phyloP scores from a whole-genome alignment of 805 yeast species.

The Metschnikowia proteae region DNA sequence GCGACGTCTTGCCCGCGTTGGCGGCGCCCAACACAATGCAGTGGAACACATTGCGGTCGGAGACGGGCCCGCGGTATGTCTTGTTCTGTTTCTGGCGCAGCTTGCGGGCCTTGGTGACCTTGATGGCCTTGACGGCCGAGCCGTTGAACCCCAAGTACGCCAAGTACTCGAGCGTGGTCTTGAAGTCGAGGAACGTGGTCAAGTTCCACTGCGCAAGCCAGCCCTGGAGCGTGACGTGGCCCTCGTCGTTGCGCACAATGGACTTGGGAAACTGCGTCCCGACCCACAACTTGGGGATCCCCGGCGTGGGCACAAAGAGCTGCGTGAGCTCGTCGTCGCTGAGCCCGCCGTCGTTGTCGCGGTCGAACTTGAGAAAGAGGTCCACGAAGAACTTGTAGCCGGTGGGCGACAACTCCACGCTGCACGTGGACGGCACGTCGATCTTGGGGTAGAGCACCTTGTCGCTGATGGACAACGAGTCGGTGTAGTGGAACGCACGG shows the following conservation, averaged over 20 bases:
- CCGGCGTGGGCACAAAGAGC: slow-evolving; percentile 87
- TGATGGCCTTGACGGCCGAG: slow-evolving; percentile 44
- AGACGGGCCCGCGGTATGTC: slow-evolving; percentile 60
- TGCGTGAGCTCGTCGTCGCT: slow-evolving; percentile 65
- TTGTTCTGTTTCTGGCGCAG: slow-evolving; percentile 62
- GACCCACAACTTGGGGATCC: slow-evolving; percentile 83
- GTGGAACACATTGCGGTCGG: slow-evolving; percentile 87
- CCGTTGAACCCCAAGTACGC: slow-evolving; percentile 86
- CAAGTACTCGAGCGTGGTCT: slow-evolving; percentile 79
- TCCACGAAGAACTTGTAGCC: slow-evolving; percentile 94
- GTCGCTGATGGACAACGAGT: slow-evolving; percentile 81
- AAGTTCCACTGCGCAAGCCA: slow-evolving; percentile 99
- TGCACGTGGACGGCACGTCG: slow-evolving; percentile 68
- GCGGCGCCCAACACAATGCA: slow-evolving; percentile 85
- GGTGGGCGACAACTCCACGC: slow-evolving; percentile 87
- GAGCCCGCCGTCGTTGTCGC: slow-evolving; percentile 95
- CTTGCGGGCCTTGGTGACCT: slow-evolving; percentile 78
- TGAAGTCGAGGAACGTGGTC: slow-evolving; percentile 84
- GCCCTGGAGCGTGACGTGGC: slow-evolving; percentile 89
- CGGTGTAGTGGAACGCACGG: slow-evolving; percentile 85
- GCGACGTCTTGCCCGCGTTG: slow-evolving; percentile 81
- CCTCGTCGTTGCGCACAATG: slow-evolving; percentile 86
- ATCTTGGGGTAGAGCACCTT: slow-evolving; percentile 73
- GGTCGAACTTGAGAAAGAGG: slow-evolving; percentile 79
- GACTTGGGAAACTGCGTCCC: slow-evolving; percentile 82